phyloP scores from a whole-genome alignment of 306 rosid species.

The Inga laurina region DNA sequence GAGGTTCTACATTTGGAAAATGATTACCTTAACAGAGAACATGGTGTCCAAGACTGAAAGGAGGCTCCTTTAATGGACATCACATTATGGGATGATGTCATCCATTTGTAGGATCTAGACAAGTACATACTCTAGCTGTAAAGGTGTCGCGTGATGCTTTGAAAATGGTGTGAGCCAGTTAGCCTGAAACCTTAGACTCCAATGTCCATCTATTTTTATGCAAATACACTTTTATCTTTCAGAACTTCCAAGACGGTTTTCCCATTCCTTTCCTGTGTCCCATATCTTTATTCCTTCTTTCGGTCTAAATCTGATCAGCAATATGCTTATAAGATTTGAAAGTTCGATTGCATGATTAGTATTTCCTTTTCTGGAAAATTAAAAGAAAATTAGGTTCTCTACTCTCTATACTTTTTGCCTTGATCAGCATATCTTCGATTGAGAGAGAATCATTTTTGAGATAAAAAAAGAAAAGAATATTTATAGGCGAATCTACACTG shows the following conservation, averaged over 20 bases:
- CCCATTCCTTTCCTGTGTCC: conserved; percentile 15
- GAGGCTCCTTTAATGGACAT: conserved; percentile 35
- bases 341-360: conserved; percentile 11
- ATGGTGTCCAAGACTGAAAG: conserved; percentile 20
- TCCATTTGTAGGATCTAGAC: conserved; percentile 33
- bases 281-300: neutral
- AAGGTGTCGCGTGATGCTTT: conserved; percentile 33
- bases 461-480: conserved; percentile 18
- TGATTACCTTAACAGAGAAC: conserved; percentile 41
- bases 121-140: conserved; percentile 46
- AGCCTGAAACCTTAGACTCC: conserved; percentile 38
- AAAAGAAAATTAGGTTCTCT: neutral
- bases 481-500: conserved; percentile 22
- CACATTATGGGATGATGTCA: conserved; percentile 29
- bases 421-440: neutral
- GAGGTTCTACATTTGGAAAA: conserved; percentile 32
- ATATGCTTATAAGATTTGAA: neutral
- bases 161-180: conserved; percentile 39
- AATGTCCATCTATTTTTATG: conserved; percentile 28
- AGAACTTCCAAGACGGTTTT: conserved; percentile 28
- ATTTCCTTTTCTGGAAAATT: conserved; percentile 24
- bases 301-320: neutral
- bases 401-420: conserved; percentile 8
- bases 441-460: conserved; percentile 7
- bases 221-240: conserved; percentile 25